These are phyloP conservation scores for Delonix regia DNA, from an alignment of 306 rosid species.

Conservation along the genomic window DNA sequence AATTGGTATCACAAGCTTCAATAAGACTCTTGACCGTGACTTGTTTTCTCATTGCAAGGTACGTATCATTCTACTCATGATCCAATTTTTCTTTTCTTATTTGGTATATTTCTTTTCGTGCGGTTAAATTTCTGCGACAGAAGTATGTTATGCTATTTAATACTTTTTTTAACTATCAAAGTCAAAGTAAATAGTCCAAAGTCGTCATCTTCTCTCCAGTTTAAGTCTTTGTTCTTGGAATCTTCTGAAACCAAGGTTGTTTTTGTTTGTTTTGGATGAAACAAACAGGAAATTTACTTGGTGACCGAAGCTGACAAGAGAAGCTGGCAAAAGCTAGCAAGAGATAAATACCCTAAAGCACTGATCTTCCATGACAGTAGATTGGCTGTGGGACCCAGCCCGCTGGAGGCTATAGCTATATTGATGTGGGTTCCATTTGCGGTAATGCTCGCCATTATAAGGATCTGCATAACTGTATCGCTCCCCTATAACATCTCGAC, in stretches of 20 bases:
- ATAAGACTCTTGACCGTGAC: conserved; percentile 30
- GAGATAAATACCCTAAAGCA: conserved; percentile 53
- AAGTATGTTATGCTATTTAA: background rate
- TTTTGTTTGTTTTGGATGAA: background rate
- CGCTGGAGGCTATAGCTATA: conserved; percentile 30
- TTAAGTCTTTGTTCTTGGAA: background rate
- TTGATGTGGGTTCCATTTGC: conserved; percentile 65
- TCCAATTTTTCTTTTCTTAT: background rate
- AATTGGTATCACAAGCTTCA: conserved; percentile 55
- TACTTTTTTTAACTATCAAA: background rate
- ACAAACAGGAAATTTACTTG: conserved; percentile 56
- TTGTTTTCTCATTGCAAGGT: conserved; percentile 66
- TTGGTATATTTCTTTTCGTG: no score
- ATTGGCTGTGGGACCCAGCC: conserved; percentile 61
- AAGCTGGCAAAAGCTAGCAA: conserved; percentile 55
- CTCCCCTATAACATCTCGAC: conserved; percentile 45
- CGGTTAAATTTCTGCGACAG: background rate
- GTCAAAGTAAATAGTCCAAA: background rate
- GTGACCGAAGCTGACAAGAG: conserved; percentile 56
- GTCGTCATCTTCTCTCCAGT: background rate
- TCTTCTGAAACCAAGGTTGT: background rate
- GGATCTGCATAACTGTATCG: background rate
- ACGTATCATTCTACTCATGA: background rate
- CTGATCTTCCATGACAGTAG: conserved; percentile 78
- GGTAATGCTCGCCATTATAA: conserved; percentile 32